Conservation (phyloP, 108 stramenopile genomes). For the Nitzschia sp. region DNA sequence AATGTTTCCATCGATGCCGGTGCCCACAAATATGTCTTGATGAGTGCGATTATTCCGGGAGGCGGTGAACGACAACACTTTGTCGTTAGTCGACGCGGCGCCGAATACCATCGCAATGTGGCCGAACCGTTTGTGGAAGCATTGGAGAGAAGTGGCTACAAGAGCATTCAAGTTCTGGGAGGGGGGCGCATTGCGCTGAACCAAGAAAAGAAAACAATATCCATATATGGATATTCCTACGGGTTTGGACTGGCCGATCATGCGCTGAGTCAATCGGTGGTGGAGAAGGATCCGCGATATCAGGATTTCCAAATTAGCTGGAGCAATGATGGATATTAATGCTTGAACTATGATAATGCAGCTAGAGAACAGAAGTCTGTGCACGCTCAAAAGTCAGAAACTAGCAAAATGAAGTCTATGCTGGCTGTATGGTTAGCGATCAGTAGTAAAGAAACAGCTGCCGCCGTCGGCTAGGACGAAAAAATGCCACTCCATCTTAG, state of each 20-base stretch:
- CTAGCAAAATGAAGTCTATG: too few relatives aligned
- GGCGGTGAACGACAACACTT: conserved; percentile 38
- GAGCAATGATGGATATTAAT: conserved; percentile 79
- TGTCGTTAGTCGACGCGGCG: conserved; percentile 62
- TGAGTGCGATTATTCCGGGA: conserved; percentile 50
- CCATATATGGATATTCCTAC: conserved; percentile 80
- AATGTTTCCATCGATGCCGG: conserved; percentile 75
- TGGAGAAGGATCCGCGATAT: conserved; percentile 57
- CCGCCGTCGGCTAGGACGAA: too few relatives aligned
- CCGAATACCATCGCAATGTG: conserved; percentile 77
- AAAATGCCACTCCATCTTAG: too few relatives aligned
- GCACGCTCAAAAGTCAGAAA: too few relatives aligned
- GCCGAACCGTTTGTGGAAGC: conserved; percentile 70
- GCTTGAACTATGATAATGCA: too few relatives aligned
- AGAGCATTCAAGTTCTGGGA: conserved; percentile 63
- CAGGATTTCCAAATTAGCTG: conserved; percentile 56
- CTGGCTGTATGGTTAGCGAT: too few relatives aligned
- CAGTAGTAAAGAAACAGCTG: too few relatives aligned
- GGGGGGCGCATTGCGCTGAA: conserved; percentile 73
- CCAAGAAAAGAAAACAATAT: conserved; percentile 45
- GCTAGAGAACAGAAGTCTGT: too few relatives aligned
- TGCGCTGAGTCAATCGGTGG: conserved; percentile 51
- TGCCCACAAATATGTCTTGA: conserved; percentile 80
- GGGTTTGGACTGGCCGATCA: conserved; percentile 85
- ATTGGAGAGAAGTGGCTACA: conserved; percentile 60